A percentile compares a stretch with the other conserved stretches of the same genome.
Conservation (phyloP, 352 stramenopile species). For the Phytophthora cajani region DNA sequence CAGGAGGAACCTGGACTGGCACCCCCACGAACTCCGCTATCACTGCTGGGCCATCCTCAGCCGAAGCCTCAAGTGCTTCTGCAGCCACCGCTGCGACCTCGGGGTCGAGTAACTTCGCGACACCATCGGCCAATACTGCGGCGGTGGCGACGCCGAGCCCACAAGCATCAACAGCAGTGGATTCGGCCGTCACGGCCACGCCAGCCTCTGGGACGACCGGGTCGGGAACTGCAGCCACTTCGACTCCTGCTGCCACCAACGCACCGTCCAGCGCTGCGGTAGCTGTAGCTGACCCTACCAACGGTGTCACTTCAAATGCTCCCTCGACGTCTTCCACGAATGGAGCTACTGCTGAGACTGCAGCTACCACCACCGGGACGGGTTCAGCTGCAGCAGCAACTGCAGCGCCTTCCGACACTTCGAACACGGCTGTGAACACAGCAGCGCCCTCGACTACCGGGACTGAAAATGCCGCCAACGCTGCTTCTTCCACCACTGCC, state of each 20-base stretch:
- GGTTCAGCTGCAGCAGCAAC: not conserved
- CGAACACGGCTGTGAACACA: not conserved
- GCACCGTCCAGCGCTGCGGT: not conserved
- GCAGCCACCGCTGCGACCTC: not conserved
- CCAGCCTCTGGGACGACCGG: not conserved
- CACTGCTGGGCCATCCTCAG: not conserved
- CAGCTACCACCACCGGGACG: not conserved
- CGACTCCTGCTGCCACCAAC: not conserved
- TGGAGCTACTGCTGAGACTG: not conserved
- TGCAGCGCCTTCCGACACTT: not conserved
- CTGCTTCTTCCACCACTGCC: not conserved
- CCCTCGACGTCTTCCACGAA: not conserved
- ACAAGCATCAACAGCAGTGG: conserved; percentile 2
- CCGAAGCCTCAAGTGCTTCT: not conserved
- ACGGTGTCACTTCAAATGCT: not conserved
- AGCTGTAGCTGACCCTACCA: not conserved
- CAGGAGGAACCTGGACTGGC: too few relatives aligned
- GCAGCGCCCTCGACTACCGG: not conserved
- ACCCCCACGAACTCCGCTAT: not conserved
- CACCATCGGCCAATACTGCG: not conserved
- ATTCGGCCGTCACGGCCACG: not conserved
- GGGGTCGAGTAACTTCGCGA: not conserved
- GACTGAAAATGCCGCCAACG: not conserved
- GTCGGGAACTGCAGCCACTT: conserved; percentile 6
- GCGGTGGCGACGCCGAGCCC: conserved; percentile 3